phyloP scores from a whole-genome alignment of 495 filamentous ascomycete genomes.

The Penicillium dipodomyicola region DNA sequence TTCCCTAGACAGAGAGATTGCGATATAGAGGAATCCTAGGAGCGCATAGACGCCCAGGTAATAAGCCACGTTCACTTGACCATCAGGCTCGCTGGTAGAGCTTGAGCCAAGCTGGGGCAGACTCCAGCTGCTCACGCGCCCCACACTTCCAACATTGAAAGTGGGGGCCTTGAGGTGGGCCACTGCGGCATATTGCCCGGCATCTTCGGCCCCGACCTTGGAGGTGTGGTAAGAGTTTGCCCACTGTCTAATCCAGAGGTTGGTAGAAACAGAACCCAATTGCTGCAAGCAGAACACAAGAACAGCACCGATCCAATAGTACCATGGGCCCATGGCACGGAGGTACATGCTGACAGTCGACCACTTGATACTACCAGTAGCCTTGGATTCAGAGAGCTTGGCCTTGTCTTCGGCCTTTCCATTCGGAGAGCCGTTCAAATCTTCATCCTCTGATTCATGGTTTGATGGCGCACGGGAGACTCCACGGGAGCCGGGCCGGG shows the following conservation, averaged over 20 bases:
- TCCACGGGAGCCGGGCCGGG: constrained; percentile 60
- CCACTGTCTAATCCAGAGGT: constrained; percentile 94
- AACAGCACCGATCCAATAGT: constrained; percentile 80
- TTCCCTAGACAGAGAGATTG: constrained; percentile 76
- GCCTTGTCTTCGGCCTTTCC: constrained; percentile 43
- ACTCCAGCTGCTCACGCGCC: constrained; percentile 33
- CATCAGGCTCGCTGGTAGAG: constrained; percentile 23
- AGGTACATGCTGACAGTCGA: constrained; percentile 82
- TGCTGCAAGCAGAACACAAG: constrained; percentile 78
- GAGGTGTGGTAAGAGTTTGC: constrained; percentile 57
- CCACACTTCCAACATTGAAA: constrained; percentile 42
- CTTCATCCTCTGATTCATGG: constrained; percentile 36
- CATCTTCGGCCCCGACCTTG: constrained; percentile 21
- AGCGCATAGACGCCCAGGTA: constrained; percentile 82
- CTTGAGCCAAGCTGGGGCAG: constrained; percentile 30
- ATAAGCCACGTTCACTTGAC: constrained; percentile 73
- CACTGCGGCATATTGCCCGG: constrained; percentile 41
- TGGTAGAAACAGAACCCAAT: constrained; percentile 76
- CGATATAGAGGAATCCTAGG: constrained; percentile 70
- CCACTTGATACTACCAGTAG: constrained; percentile 81
- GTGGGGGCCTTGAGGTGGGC: constrained; percentile 41
- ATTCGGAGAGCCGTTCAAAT: constrained; percentile 40
- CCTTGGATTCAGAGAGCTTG: constrained; percentile 68
- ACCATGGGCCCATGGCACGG: constrained; percentile 85
- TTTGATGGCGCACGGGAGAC: constrained; percentile 73